Evolutionary conservation across 225 moss, liverwort and hornwort species (phyloP), one percentile per base, ranked within the genome.

Genomic region (Sphagnum tenellum): DNA sequence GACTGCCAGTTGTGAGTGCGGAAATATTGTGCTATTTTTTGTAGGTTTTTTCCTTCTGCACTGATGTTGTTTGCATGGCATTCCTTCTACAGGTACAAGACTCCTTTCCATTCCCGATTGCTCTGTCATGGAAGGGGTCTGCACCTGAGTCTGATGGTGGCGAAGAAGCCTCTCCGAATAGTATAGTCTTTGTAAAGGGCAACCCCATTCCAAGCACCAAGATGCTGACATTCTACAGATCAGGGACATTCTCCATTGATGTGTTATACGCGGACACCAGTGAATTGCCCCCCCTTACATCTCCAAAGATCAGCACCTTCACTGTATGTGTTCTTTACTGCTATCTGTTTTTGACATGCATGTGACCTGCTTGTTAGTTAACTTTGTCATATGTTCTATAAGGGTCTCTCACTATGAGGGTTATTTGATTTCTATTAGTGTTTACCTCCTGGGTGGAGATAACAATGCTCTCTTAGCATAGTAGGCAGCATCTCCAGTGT

Each of bases 61-160:
- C 29, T 29, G 29, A 29, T 29, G 29, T 29, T 29, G 0, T 29
- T 29, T 29, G 29, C 29, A 29, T 29, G 29, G 29, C 29, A 29
- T 29, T 29, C 29, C 1, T 29, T 29, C 29, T 29, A 29, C 70
- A 86, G 86, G 98, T 98, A 5, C 93, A 98, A 79, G 98, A 98
- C 62, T 87, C 89, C 3, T 98, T 87, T 73, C 98, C 98, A 2
- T 98, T 98, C 67, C 75, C 98, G 5, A 98, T 98, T 51, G 98
- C 93, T 3, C 73, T 98, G 11, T 98, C 98, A 10, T 98, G 93
- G 93, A 98, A 98, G 75, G 98, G 98, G 11, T 77, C 98, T 55
- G 85, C 98, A 7, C 89, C 93, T 0, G 98, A 98, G 77, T 80
- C 87, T 46, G 98, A 98, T 61, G 89, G 90, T 9, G 93, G 90